Conservation (phyloP, 1,139 yeast genomes). For the Hanseniaspora sp. region DNA sequence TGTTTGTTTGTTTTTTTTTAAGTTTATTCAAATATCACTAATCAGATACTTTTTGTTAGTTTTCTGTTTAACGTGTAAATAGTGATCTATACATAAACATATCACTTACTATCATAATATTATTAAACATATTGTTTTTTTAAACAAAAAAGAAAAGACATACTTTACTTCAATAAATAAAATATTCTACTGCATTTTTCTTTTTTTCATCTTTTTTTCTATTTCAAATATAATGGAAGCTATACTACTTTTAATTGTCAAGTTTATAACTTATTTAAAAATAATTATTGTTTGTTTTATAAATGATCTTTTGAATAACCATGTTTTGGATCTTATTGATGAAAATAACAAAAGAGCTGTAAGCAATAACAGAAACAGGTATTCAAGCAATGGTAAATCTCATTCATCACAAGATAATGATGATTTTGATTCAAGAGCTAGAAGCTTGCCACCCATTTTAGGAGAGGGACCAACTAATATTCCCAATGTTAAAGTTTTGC, state of each 20-base stretch:
- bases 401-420: not conserved
- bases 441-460: conserved; percentile 5
- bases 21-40: no score
- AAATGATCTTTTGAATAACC: conserved; percentile 9
- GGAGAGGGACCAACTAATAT: not conserved
- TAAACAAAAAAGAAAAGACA: no score
- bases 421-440: not conserved
- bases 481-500: not conserved
- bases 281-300: conserved; percentile 12
- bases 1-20: no score
- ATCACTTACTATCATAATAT: no score
- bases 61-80: no score
- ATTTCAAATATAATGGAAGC: not conserved
- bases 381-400: not conserved
- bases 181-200: no score
- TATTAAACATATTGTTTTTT: no score
- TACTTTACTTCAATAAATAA: no score
- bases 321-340: conserved; percentile 4
- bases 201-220: not conserved
- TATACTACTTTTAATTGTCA: not conserved
- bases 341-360: not conserved
- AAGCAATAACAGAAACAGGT: not conserved
- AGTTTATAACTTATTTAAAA: conserved; percentile 9
- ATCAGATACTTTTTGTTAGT: no score
- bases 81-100: no score